Conservation (phyloP, 371 early-diverging fungal species). For the Mucor racemosus region DNA sequence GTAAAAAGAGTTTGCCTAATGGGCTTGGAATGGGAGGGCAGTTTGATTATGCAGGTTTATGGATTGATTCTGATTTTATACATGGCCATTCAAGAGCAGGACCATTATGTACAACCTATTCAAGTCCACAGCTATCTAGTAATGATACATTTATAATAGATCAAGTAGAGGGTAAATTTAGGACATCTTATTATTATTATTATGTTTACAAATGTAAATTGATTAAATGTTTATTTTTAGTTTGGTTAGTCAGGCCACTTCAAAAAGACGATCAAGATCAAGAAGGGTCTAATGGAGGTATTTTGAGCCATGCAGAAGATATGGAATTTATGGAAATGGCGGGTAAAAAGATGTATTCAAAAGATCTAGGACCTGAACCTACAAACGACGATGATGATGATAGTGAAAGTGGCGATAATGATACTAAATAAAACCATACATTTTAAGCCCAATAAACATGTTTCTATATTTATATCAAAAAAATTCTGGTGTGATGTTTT, state of each 20-base stretch:
- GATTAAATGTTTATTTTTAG: conserved; percentile 35
- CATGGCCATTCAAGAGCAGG: conserved; percentile 77
- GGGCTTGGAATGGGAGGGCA: conserved; percentile 89
- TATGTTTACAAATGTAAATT: background rate
- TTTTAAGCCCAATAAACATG: conserved; percentile 8
- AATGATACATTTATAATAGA: conserved; percentile 72
- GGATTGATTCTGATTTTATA: conserved; percentile 72
- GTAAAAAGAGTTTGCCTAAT: conserved; percentile 84
- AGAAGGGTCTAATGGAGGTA: conserved; percentile 54
- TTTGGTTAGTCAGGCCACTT: conserved; percentile 71
- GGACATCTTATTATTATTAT: background rate
- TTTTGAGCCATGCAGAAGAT: conserved; percentile 73
- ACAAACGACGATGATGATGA: conserved; percentile 14
- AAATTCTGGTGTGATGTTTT: conserved; percentile 9
- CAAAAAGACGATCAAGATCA: conserved; percentile 60
- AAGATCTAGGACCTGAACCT: conserved; percentile 60
- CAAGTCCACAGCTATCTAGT: conserved; percentile 60
- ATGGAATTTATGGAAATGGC: conserved; percentile 90
- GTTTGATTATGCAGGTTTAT: conserved; percentile 83
- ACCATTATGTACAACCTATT: conserved; percentile 73
- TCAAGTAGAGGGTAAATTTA: conserved; percentile 67
- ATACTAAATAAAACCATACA: background rate
- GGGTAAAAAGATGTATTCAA: conserved; percentile 79
- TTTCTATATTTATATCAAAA: background rate
- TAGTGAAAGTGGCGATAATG: background rate